Evolutionary conservation across 225 moss, liverwort and hornwort species (phyloP).

Genomic region (Physcomitrellopsis africana): DNA sequence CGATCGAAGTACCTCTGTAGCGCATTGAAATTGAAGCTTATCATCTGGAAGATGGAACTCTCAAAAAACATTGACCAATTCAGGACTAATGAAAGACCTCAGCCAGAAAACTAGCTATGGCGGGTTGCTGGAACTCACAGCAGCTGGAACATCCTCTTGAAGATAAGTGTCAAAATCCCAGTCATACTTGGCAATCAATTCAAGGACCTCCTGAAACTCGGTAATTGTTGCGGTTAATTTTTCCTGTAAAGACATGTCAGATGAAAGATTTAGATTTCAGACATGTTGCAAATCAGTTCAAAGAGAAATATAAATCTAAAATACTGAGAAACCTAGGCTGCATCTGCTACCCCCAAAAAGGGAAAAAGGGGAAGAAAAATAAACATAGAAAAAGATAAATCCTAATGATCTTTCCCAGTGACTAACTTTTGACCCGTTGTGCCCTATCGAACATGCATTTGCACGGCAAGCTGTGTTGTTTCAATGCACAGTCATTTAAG

Average conservation of each 20-base stretch:
- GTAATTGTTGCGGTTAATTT: conserved; percentile 75
- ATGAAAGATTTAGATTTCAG: conserved; percentile 29
- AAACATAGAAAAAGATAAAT: too few species aligned
- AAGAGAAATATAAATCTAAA: background rate
- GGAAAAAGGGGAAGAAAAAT: too few species aligned
- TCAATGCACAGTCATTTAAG: conserved; percentile 8
- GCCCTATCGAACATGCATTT: background rate
- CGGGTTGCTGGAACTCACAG: conserved; percentile 58
- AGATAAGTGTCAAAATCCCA: conserved; percentile 99
- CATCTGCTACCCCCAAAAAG: background rate
- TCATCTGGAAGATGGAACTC: conserved; percentile 12
- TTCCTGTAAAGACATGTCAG: conserved; percentile 47
- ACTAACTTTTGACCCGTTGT: background rate
- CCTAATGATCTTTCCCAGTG: too few species aligned
- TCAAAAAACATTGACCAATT: conserved; percentile 15
- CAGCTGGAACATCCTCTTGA: conserved; percentile 92
- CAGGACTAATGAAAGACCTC: conserved; percentile 16
- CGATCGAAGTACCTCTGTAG: conserved; percentile 1
- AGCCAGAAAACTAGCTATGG: conserved; percentile 15
- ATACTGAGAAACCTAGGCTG: background rate
- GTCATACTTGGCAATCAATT: conserved; percentile 83
- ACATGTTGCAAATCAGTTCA: conserved; percentile 20
- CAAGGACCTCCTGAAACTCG: conserved; percentile 90
- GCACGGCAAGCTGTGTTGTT: background rate
- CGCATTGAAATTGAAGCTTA: conserved; percentile 25